Conservation (phyloP, 768 basidiomycete species). For the Sporobolomyces roseus region DNA sequence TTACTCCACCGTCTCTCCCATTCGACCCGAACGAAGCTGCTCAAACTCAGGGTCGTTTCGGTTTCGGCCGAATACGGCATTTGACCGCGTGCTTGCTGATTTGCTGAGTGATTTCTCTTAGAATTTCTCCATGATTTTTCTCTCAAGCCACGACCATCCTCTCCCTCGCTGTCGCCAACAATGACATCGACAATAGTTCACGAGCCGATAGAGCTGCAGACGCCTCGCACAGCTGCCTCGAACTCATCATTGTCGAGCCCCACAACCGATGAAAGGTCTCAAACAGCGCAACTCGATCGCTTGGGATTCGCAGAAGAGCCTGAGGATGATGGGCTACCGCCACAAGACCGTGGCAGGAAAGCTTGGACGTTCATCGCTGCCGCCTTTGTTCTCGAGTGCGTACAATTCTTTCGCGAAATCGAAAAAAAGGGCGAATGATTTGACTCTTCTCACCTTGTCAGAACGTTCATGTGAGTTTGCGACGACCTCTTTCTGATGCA, state of each 20-base stretch:
- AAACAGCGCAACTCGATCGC: not conserved
- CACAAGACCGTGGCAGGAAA: slow-evolving; percentile 4
- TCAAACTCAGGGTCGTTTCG: no score
- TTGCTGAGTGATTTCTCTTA: no score
- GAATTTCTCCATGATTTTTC: not conserved
- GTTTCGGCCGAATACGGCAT: no score
- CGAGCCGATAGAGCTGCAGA: not conserved
- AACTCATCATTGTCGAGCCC: not conserved
- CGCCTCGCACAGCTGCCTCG: not conserved
- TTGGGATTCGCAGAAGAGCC: not conserved
- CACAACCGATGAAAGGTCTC: not conserved
- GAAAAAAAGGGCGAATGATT: no score
- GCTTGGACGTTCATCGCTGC: slow-evolving; percentile 15
- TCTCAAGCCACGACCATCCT: not conserved
- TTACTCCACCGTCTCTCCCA: no score
- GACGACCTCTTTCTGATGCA: no score
- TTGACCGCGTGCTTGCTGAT: no score
- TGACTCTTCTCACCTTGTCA: no score
- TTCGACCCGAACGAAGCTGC: no score
- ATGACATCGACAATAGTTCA: not conserved
- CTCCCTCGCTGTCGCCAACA: not conserved
- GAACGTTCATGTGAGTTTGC: no score
- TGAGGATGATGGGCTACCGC: slow-evolving; percentile 9
- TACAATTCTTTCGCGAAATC: no score
- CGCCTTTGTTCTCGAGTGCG: slow-evolving; percentile 19